Percentiles rank a stretch among this genome's conserved stretches.
Conservation (phyloP, 257 asterid species). For the Vinca minor region DNA sequence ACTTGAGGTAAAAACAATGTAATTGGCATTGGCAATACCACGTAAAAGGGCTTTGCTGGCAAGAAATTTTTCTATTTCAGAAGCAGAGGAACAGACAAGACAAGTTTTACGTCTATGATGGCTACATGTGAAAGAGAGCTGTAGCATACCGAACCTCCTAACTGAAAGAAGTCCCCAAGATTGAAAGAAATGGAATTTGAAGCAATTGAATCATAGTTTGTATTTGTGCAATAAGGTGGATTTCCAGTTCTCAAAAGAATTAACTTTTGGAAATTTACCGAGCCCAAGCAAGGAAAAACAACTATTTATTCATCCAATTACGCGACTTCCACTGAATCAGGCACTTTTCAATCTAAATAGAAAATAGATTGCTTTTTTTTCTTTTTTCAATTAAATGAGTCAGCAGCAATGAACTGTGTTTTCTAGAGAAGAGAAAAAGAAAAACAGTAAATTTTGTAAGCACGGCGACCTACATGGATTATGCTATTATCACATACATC, state of each 20-base stretch:
- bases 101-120: not conserved
- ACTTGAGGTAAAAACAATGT: not conserved
- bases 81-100: not conserved
- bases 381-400: not conserved
- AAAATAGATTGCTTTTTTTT: not conserved
- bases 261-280: not conserved
- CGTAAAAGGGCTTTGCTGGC: not conserved
- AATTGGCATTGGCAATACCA: not conserved
- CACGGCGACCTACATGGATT: not conserved
- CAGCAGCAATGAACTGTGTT: not conserved
- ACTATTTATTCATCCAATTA: not conserved
- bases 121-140: not conserved
- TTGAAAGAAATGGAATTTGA: not conserved
- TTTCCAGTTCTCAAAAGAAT: not conserved
- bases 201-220: not conserved
- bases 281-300: not conserved
- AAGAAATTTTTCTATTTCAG: not conserved
- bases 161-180: not conserved
- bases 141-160: not conserved
- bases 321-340: not conserved
- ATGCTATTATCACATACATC: not conserved
- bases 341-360: not conserved
- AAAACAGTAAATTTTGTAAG: not conserved
- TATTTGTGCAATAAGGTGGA: too few relatives aligned
- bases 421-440: not conserved